These are phyloP conservation scores for Spizellomyces punctatus DNA, from an alignment of 192 early-diverging fungal genomes.

Conservation along the genomic window DNA sequence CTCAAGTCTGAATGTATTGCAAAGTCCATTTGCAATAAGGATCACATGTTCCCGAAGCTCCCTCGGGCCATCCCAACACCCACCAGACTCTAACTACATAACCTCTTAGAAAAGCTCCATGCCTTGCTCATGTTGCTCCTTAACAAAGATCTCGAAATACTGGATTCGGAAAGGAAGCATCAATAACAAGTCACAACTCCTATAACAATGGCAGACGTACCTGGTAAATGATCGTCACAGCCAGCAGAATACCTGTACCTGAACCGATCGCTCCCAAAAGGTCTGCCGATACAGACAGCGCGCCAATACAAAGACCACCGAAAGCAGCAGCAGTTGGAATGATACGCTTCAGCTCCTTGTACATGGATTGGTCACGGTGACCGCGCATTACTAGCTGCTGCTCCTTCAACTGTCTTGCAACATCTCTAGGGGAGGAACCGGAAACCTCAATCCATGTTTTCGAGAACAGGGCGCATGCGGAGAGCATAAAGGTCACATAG, in stretches of 20 bases:
- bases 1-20: too few species aligned
- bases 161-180: neutral
- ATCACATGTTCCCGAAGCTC: too few species aligned
- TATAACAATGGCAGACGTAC: constrained; percentile 4
- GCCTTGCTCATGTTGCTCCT: constrained; percentile 78
- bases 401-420: constrained; percentile 96
- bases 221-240: constrained; percentile 99
- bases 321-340: constrained; percentile 98
- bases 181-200: neutral
- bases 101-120: constrained; percentile 30
- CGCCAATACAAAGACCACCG: constrained; percentile 95
- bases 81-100: too few species aligned
- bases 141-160: constrained; percentile 96
- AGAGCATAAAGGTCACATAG: constrained; percentile 93
- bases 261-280: constrained; percentile 97
- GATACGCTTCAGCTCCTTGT: constrained; percentile 99
- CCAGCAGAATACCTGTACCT: constrained; percentile 97
- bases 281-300: constrained; percentile 94
- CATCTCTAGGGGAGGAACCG: constrained; percentile 96
- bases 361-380: constrained; percentile 93
- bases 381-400: constrained; percentile 95
- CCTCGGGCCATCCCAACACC: too few species aligned
- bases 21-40: too few species aligned
- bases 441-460: constrained; percentile 99
- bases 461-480: constrained; percentile 93